Conservation (phyloP, 768 basidiomycete species). For the Lentinus brumalis region DNA sequence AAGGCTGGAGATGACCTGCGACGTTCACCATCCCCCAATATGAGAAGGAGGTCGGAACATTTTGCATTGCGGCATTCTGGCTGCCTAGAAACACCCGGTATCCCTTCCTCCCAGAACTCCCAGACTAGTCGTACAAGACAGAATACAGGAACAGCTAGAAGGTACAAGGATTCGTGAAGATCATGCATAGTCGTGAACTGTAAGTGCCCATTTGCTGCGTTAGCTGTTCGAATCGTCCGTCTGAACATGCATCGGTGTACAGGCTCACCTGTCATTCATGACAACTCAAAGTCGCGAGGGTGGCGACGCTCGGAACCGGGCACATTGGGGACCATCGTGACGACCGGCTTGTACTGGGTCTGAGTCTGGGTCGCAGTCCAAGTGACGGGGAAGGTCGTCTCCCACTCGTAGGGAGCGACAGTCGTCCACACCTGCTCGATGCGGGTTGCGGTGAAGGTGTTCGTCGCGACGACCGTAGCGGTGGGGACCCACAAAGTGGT, state of each 20-base stretch:
- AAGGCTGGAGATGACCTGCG: too few species aligned
- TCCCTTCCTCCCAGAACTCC: neutral
- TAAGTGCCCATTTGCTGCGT: neutral
- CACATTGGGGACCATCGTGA: neutral
- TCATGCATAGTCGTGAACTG: neutral
- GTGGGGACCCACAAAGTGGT: constrained; percentile 20
- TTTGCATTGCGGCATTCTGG: neutral
- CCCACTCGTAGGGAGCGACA: constrained; percentile 14
- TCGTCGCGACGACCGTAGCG: constrained; percentile 16
- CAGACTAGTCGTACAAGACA: constrained; percentile 4
- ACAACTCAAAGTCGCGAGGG: constrained; percentile 14
- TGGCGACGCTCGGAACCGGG: constrained; percentile 5
- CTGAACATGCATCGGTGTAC: neutral
- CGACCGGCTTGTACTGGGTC: constrained; percentile 13
- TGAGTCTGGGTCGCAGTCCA: constrained; percentile 14
- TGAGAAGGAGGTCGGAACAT: neutral
- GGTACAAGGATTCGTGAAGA: neutral
- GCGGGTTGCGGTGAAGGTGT: constrained; percentile 18
- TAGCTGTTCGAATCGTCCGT: neutral
- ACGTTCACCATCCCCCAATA: too few species aligned
- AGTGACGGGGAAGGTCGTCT: constrained; percentile 18
- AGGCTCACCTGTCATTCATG: constrained; percentile 6
- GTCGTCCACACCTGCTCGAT: constrained; percentile 19
- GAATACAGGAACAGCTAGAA: neutral
- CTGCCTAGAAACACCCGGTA: neutral